Percentiles rank a stretch among this genome's conserved stretches.
Evolutionary conservation across 164 flowering plant species (phyloP).

Genomic region (Annona squamosa): DNA sequence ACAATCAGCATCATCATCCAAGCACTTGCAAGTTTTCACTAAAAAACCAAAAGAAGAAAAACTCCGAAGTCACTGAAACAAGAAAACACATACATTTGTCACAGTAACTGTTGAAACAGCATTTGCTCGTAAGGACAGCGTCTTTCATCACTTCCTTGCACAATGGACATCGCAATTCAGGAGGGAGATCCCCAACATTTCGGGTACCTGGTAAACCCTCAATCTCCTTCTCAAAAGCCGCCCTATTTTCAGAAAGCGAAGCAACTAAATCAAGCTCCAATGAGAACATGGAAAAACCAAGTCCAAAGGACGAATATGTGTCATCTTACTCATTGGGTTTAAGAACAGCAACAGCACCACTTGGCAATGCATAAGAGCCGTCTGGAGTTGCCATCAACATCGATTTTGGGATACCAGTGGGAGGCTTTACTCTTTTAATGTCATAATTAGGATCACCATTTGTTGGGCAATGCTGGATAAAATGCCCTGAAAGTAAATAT

Average conservation of each 20-base stretch:
- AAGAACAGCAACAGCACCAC: constrained; percentile 80
- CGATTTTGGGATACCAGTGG: constrained; percentile 95
- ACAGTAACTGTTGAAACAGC: constrained; percentile 91
- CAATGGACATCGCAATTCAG: constrained; percentile 85
- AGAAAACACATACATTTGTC: constrained; percentile 64
- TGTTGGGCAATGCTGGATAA: constrained; percentile 96
- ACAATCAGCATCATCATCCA: not conserved
- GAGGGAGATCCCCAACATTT: constrained; percentile 73
- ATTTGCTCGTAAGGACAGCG: constrained; percentile 96
- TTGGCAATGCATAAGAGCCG: constrained; percentile 96
- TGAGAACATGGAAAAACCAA: not conserved
- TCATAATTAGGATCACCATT: constrained; percentile 94
- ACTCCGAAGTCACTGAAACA: not conserved
- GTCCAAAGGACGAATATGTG: not conserved
- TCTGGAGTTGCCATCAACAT: constrained; percentile 89
- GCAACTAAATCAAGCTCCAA: not conserved
- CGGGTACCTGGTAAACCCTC: constrained; percentile 88
- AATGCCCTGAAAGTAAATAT: constrained; percentile 56
- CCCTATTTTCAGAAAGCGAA: constrained; percentile 37
- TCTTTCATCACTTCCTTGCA: constrained; percentile 98
- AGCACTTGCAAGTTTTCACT: not conserved
- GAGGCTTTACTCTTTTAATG: constrained; percentile 75
- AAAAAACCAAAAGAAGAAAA: not conserved
- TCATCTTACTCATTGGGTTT: constrained; percentile 85
- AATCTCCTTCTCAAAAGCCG: constrained; percentile 93